phyloP scores from a whole-genome alignment of 2,329 filamentous ascomycete species.

The Periconia digitata region DNA sequence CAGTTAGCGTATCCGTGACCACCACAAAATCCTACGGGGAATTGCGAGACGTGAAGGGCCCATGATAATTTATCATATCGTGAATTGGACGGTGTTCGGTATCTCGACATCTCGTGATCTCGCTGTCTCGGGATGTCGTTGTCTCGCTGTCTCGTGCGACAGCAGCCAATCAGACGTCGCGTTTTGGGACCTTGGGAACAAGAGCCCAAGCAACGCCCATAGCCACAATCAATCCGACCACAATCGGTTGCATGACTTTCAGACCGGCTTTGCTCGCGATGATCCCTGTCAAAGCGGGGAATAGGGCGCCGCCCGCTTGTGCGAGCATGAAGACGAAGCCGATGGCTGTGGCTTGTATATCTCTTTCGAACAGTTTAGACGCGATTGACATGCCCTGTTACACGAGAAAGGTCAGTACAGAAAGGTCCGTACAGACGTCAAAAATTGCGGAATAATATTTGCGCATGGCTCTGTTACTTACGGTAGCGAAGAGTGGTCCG shows the following conservation, averaged over 20 bases:
- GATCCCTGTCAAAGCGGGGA: slow-evolving; percentile 59
- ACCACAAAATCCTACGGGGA: too few relatives aligned
- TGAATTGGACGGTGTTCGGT: too few relatives aligned
- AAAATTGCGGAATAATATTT: neutral
- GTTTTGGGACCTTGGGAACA: slow-evolving; percentile 19
- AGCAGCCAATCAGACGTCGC: slow-evolving; percentile 7
- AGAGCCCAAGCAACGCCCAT: slow-evolving; percentile 22
- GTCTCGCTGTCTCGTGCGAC: too few relatives aligned
- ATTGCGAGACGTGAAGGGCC: too few relatives aligned
- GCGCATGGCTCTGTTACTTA: slow-evolving; percentile 24
- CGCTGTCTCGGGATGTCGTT: too few relatives aligned
- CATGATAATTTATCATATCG: too few relatives aligned
- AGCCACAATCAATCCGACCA: slow-evolving; percentile 24
- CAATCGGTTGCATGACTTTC: slow-evolving; percentile 25
- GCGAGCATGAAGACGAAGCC: slow-evolving; percentile 61
- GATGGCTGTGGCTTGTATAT: slow-evolving; percentile 52
- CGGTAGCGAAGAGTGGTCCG: slow-evolving; percentile 61
- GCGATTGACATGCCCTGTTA: slow-evolving; percentile 57
- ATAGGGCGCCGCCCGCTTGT: slow-evolving; percentile 58
- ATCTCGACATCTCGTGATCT: too few relatives aligned
- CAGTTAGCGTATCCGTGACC: too few relatives aligned
- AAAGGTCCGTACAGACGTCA: neutral
- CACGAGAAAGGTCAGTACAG: neutral
- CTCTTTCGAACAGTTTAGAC: slow-evolving; percentile 53
- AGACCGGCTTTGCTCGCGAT: slow-evolving; percentile 35